Evolutionary conservation across 2,329 filamentous ascomycete genomes (phyloP).

Genomic region (Zymoseptoria passerinii): DNA sequence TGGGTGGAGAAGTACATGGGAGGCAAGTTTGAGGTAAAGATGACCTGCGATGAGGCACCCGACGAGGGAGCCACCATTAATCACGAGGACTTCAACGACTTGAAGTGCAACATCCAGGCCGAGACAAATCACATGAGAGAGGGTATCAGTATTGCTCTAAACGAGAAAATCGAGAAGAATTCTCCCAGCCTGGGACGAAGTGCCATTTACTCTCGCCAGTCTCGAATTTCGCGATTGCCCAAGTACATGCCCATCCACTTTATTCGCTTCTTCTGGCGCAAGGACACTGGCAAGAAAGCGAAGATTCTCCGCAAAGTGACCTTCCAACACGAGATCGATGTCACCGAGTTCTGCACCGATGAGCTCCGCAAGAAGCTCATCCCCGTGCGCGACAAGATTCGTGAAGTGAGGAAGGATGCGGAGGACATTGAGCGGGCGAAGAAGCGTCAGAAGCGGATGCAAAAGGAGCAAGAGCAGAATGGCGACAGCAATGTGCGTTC

Average conservation of each 20-base stretch:
- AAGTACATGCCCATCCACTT: constrained; percentile 97
- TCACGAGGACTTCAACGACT: constrained; percentile 75
- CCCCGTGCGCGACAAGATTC: constrained; percentile 91
- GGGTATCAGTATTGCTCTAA: constrained; percentile 71
- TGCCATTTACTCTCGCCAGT: constrained; percentile 79
- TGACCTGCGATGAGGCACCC: constrained; percentile 79
- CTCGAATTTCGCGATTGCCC: constrained; percentile 80
- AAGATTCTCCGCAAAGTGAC: constrained; percentile 99
- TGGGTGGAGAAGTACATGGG: constrained; percentile 79
- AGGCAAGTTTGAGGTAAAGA: constrained; percentile 67
- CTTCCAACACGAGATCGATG: constrained; percentile 86
- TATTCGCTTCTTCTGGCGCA: constrained; percentile 96
- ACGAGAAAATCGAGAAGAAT: constrained; percentile 84
- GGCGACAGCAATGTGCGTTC: constrained; percentile 22
- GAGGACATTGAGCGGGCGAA: constrained; percentile 83
- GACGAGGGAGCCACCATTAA: constrained; percentile 60
- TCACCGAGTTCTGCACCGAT: constrained; percentile 91
- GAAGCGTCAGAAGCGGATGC: constrained; percentile 76
- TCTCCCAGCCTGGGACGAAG: constrained; percentile 71
- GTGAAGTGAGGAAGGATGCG: constrained; percentile 90
- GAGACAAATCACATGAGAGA: constrained; percentile 85
- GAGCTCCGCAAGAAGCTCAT: constrained; percentile 73
- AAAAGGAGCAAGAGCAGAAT: constrained; percentile 47
- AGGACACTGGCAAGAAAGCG: constrained; percentile 91
- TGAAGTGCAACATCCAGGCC: constrained; percentile 89